These are phyloP conservation scores for Staphylotrichum tortipilum DNA, from an alignment of 495 filamentous ascomycete species.

Conservation along the genomic window DNA sequence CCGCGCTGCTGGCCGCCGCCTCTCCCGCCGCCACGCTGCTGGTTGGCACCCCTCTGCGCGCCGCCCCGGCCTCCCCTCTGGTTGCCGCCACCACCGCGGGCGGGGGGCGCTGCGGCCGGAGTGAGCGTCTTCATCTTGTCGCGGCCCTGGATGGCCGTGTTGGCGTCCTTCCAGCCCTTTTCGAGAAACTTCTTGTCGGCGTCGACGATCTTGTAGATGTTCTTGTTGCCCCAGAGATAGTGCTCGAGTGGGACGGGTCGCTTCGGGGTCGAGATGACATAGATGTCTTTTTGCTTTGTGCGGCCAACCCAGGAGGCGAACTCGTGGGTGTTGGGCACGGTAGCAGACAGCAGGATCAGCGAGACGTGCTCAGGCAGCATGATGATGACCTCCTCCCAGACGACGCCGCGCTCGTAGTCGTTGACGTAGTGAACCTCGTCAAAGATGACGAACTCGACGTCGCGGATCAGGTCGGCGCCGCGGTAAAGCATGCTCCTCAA, in stretches of 20 bases:
- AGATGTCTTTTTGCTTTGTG: slow-evolving; percentile 98
- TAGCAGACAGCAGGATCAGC: slow-evolving; percentile 87
- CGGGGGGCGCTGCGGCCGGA: slow-evolving; percentile 31
- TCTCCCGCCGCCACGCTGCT: slow-evolving; percentile 46
- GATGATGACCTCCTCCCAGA: slow-evolving; percentile 99
- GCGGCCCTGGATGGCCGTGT: slow-evolving; percentile 69
- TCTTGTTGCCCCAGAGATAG: slow-evolving; percentile 88
- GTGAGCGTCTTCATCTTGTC: slow-evolving; percentile 60
- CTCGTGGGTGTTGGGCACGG: slow-evolving; percentile 93
- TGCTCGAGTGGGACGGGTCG: slow-evolving; percentile 92
- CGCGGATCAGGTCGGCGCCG: slow-evolving; percentile 89
- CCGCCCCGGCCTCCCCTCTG: slow-evolving; percentile 45
- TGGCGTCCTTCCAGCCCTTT: slow-evolving; percentile 89
- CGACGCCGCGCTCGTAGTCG: slow-evolving; percentile 91
- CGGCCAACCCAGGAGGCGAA: slow-evolving; percentile 98
- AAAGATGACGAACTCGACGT: slow-evolving; percentile 98
- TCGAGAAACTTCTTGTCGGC: slow-evolving; percentile 84
- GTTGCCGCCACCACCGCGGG: slow-evolving; percentile 39
- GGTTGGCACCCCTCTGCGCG: slow-evolving; percentile 48
- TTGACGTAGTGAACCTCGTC: slow-evolving; percentile 99
- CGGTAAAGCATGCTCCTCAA: slow-evolving; percentile 96
- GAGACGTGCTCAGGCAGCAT: slow-evolving; percentile 98
- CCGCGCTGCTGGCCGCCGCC: slow-evolving; percentile 51
- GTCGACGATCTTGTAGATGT: slow-evolving; percentile 90
- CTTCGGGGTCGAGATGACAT: slow-evolving; percentile 95